Evolutionary conservation across 345 rosid genomes (phyloP), one percentile per base, ranked within the genome.

Genomic region (Salix koriyanagi): DNA sequence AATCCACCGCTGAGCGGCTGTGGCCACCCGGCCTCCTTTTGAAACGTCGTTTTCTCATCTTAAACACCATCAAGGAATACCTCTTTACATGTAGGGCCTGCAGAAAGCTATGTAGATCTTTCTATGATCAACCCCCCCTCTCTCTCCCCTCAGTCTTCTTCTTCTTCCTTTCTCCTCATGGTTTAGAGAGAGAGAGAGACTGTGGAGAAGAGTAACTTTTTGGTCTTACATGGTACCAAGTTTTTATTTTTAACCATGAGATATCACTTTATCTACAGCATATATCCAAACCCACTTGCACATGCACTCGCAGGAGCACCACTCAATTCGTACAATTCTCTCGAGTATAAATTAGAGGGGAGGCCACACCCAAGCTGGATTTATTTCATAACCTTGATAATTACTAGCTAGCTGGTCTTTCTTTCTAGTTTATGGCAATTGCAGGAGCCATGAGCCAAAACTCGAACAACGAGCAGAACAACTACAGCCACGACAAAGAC

Each of bases 371-470:
- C 70, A 50, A 74, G 28, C 65, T 42, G 54, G 78, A 69, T 65
- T 65, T 14, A 16, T 67, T 36, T 74, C 36, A 62, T 68, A 37
- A 25, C 44, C 28, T 25, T 72, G 37, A 36, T 36, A 2, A 41
- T 34, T 37, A 5, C 30, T 23, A n/a, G 62, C 26, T 62, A 30
- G 41, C 13, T 28, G 25, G 28, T 28, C 60, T 4, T 8, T n/a
- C 32, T 61, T 58, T 16, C 30, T 76, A 75, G 86, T 83, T 81
- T 85, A 90, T 90, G 96, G 92, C 93, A 86, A 83, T 91, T 80
- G 89, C 88, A 80, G 80, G 88, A 73, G 79, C 80, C 87, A 91
- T 90, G 89, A 88, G 91, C 87, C 86, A 83, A 30, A 66, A 36
- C 7, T 36, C 36, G 25, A 73, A 74, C 64, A 70, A 86, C 75